Evolutionary conservation across 1,139 yeast genomes (phyloP), one percentile per base, ranked within the genome.

Genomic region (Blastobotrys aristatus): DNA sequence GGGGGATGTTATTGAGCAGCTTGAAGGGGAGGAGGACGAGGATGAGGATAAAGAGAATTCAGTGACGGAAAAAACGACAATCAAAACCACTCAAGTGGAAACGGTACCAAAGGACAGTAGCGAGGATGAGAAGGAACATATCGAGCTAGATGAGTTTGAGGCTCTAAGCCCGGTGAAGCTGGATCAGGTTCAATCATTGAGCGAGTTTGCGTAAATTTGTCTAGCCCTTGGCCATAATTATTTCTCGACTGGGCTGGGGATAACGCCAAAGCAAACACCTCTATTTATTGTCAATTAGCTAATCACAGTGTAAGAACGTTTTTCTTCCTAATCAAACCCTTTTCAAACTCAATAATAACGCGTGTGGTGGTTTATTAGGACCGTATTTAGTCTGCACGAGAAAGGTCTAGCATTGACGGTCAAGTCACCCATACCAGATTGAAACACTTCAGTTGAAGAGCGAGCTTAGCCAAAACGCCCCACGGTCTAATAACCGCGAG

Each of bases 101-200:
- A 20, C 31, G 21, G 7, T 17, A 13, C n/a, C 6, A 30, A 10
- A 34, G 29, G 18, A 29, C n/a, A 17, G 21, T 16, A 8, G 18
- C 16, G n/a, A 10, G 5, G 14, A 7, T 4, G n/a, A 10, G 5
- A n/a, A 7, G 16, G 32, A 10, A n/a, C n/a, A 10, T 13, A n/a
- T 10, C 5, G 40, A 24, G 13, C 32, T 31, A n/a, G 51, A 46
- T 14, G 44, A 45, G 17, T 36, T 50, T 2, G 53, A 50, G 27
- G 27, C 40, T 14, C 39, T 50, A 26, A 50, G 53, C 32, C 53
- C 53, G 2, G 48, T 50, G 20, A 46, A 45, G 30, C 44, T 44
- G n/a, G 44, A 46, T 13, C 42, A 47, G 35, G 43, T 49, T 14
- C 48, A 40, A 16, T 44, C 52, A 10, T 45, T 49, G 16, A 24